These are phyloP conservation scores for Gracilaria vermiculophylla DNA, from an alignment of 23 red algal genomes.

Conservation along the genomic window DNA sequence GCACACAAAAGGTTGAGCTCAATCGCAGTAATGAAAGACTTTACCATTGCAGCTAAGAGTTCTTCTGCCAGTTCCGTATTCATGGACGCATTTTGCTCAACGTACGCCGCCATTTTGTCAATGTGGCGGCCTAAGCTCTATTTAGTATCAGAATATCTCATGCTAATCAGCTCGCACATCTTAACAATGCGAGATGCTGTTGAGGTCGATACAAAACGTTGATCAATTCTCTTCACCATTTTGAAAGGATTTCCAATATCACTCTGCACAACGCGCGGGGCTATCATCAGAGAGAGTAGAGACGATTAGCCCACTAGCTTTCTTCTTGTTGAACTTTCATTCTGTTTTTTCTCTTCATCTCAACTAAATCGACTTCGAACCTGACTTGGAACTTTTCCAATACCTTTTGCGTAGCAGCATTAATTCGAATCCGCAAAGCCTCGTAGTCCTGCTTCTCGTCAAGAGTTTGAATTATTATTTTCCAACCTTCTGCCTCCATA, in stretches of 20 bases:
- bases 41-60: not conserved
- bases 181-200: not conserved
- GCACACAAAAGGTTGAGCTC: too few species aligned
- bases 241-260: conserved; percentile 2
- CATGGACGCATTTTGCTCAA: not conserved
- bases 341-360: not conserved
- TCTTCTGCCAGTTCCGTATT: not conserved
- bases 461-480: too few species aligned
- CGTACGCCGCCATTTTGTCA: conserved; percentile 3
- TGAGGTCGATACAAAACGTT: not conserved
- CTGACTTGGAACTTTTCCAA: too few species aligned
- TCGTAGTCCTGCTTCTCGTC: too few species aligned
- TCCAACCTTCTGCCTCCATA: too few species aligned
- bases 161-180: not conserved
- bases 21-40: too few species aligned
- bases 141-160: not conserved
- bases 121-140: conserved; percentile 9
- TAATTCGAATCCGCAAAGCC: too few species aligned
- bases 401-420: too few species aligned
- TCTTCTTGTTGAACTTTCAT: not conserved
- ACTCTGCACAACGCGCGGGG: not conserved
- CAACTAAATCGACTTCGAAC: too few species aligned
- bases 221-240: conserved; percentile 12
- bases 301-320: conserved; percentile 7
- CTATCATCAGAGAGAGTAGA: conserved; percentile 7